phyloP scores from a whole-genome alignment of 1,284 basidiomycete species.

The Trichosporon sp. region DNA sequence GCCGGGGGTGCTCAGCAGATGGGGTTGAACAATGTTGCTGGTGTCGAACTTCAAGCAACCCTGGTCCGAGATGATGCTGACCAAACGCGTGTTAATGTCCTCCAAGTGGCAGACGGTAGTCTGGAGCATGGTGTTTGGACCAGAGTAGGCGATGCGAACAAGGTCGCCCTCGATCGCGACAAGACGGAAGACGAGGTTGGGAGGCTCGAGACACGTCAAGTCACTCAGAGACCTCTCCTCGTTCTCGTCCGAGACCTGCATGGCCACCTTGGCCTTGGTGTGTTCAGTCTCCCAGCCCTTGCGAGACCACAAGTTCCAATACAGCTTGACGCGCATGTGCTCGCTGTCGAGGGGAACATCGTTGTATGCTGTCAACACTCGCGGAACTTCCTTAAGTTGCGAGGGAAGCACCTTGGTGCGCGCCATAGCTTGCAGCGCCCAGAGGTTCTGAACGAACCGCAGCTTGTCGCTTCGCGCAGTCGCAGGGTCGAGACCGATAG shows the following conservation, averaged over 20 bases:
- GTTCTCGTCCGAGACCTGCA: slow-evolving; percentile 76
- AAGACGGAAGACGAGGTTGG: slow-evolving; percentile 5
- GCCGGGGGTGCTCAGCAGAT: slow-evolving; percentile 63
- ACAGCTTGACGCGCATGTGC: slow-evolving; percentile 22
- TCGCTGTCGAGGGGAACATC: slow-evolving; percentile 60
- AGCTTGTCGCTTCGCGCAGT: slow-evolving; percentile 69
- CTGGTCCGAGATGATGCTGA: not conserved
- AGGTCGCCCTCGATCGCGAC: slow-evolving; percentile 12
- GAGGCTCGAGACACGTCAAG: not conserved
- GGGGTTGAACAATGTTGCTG: slow-evolving; percentile 48
- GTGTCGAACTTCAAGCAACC: slow-evolving; percentile 15
- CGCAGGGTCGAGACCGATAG: slow-evolving; percentile 66
- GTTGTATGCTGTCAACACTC: slow-evolving; percentile 63
- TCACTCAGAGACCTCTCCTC: slow-evolving; percentile 12
- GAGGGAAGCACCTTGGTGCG: slow-evolving; percentile 63
- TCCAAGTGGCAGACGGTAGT: not conserved
- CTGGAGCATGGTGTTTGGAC: slow-evolving; percentile 10
- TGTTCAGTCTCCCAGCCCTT: slow-evolving; percentile 26
- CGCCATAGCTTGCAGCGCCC: slow-evolving; percentile 78
- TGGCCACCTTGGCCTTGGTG: slow-evolving; percentile 75
- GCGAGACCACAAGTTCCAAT: slow-evolving; percentile 31
- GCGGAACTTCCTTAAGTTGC: slow-evolving; percentile 48
- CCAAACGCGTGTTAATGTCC: not conserved
- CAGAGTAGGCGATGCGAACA: slow-evolving; percentile 5
- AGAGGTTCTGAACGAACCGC: slow-evolving; percentile 82